phyloP scores from a whole-genome alignment of 345 rosid genomes.

The Dimocarpus longan region DNA sequence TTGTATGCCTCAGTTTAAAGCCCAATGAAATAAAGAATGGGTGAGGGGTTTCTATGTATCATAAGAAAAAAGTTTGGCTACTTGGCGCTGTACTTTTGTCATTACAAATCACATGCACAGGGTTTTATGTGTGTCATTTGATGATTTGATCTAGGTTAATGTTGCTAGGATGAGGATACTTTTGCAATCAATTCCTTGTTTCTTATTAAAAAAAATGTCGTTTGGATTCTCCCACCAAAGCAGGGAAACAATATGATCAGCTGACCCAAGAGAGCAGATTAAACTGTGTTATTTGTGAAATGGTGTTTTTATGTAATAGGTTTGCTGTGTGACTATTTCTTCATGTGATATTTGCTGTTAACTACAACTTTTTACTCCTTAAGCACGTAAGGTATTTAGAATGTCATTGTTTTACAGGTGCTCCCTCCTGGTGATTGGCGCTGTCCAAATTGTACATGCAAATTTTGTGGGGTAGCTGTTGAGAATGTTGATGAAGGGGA shows the following conservation, averaged over 20 bases:
- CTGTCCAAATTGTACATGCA: constrained; percentile 93
- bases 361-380: not conserved
- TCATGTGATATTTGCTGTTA: not conserved
- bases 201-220: not conserved
- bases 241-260: constrained; percentile 1
- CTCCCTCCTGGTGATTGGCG: constrained; percentile 93
- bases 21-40: not conserved
- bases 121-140: constrained; percentile 1
- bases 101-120: not conserved
- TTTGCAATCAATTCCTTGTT: not conserved
- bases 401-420: constrained; percentile 48
- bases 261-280: constrained; percentile 3
- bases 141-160: constrained; percentile 17
- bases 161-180: not conserved
- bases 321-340: not conserved
- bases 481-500: constrained; percentile 39
- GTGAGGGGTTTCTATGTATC: not conserved
- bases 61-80: not conserved
- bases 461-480: constrained; percentile 69
- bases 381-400: not conserved
- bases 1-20: not conserved
- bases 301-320: not conserved
- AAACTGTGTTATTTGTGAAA: not conserved
- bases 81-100: not conserved
- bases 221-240: not conserved